These are phyloP conservation scores for Cubamyces sp. DNA, from an alignment of 768 basidiomycete genomes.

Conservation along the genomic window DNA sequence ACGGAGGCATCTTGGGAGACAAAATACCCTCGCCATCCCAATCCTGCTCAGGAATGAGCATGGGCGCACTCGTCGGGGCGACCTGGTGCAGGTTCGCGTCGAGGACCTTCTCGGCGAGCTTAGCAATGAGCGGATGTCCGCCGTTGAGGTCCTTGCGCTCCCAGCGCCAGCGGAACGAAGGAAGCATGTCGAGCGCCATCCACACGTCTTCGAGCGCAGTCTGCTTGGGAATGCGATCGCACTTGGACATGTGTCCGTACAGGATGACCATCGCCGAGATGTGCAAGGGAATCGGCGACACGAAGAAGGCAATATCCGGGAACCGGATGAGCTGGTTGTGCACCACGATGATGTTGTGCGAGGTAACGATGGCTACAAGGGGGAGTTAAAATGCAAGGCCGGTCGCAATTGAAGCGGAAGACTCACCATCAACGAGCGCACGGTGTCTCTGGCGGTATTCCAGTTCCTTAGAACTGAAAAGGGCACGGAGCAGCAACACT, in stretches of 20 bases:
- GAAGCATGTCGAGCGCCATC: conserved; percentile 87
- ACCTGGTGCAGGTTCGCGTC: conserved; percentile 70
- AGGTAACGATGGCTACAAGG: conserved; percentile 72
- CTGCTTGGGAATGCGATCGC: conserved; percentile 63
- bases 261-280: conserved; percentile 92
- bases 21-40: conserved; percentile 47
- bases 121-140: conserved; percentile 82
- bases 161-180: conserved; percentile 91
- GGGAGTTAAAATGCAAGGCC: not conserved
- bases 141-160: conserved; percentile 81
- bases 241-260: conserved; percentile 83
- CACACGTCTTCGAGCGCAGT: conserved; percentile 82
- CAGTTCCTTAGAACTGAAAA: conserved; percentile 79
- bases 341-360: conserved; percentile 85
- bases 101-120: conserved; percentile 81
- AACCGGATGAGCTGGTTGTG: conserved; percentile 84
- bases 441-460: conserved; percentile 64
- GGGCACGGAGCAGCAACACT: conserved; percentile 74
- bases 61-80: conserved; percentile 41
- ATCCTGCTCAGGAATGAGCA: conserved; percentile 47
- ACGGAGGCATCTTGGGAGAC: conserved; percentile 20
- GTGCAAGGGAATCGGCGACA: conserved; percentile 86
- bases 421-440: conserved; percentile 78
- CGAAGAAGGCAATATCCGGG: conserved; percentile 88
- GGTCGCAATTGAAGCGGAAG: not conserved